Evolutionary conservation across 495 filamentous ascomycete species (phyloP).

Genomic region (Aspergillus funiculosus): DNA sequence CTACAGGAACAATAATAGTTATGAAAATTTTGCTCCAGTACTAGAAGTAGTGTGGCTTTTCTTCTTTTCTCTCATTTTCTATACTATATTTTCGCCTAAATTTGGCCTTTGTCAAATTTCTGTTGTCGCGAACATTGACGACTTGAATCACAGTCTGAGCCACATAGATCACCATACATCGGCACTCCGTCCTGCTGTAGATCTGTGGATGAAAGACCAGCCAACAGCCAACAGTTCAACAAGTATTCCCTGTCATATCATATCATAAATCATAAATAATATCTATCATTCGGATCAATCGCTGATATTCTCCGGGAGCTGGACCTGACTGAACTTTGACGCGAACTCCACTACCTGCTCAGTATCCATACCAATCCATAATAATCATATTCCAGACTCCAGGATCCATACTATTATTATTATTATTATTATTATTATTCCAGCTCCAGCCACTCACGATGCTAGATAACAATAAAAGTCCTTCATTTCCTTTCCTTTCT

Average conservation of each 20-base stretch:
- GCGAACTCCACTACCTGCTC: not conserved
- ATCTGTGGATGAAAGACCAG: too few species aligned
- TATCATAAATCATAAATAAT: slow-evolving; percentile 3
- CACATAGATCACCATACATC: too few species aligned
- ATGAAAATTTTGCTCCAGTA: not conserved
- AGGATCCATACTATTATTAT: too few species aligned
- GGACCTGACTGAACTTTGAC: not conserved
- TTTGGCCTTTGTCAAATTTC: too few species aligned
- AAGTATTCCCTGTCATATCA: slow-evolving; percentile 4
- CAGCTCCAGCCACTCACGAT: slow-evolving; percentile 15
- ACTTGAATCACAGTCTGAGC: too few species aligned
- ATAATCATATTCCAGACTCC: too few species aligned
- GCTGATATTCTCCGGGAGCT: slow-evolving; percentile 18
- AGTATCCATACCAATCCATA: not conserved
- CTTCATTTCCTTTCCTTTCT: slow-evolving; percentile 18
- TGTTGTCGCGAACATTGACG: not conserved
- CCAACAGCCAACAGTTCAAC: too few species aligned
- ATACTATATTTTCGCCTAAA: too few species aligned
- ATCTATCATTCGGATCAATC: slow-evolving; percentile 16
- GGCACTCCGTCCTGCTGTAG: too few species aligned
- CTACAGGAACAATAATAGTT: slow-evolving; percentile 9
- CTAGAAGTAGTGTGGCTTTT: not conserved
- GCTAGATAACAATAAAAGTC: slow-evolving; percentile 7
- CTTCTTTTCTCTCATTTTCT: slow-evolving; percentile 1
- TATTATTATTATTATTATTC: too few species aligned